Evolutionary conservation across 192 early-diverging fungal species (phyloP).

Genomic region (Mycoemilia scoparia): DNA sequence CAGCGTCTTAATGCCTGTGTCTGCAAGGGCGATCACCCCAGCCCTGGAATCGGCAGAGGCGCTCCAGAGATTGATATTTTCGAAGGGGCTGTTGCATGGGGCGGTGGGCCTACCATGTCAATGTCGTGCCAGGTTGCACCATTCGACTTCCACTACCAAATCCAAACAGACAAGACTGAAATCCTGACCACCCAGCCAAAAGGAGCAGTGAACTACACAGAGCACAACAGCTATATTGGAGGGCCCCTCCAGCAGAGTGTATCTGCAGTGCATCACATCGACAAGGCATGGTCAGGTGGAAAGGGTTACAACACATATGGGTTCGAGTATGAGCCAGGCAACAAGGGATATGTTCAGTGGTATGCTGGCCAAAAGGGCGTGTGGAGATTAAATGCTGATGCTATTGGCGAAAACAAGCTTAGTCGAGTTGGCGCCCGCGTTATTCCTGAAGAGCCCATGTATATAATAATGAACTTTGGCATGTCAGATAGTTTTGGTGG

Average conservation of each 20-base stretch:
- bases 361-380: conserved; percentile 20
- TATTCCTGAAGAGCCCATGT: conserved; percentile 39
- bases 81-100: conserved; percentile 22
- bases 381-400: conserved; percentile 19
- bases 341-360: conserved; percentile 22
- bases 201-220: conserved; percentile 11
- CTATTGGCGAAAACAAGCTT: conserved; percentile 19
- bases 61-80: conserved; percentile 39
- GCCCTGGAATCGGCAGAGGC: conserved; percentile 30
- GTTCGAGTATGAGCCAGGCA: conserved; percentile 31
- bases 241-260: conserved; percentile 30
- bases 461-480: conserved; percentile 35
- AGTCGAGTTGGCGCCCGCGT: conserved; percentile 23
- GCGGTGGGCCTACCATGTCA: conserved; percentile 12
- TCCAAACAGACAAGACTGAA: conserved; percentile 20
- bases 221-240: conserved; percentile 28
- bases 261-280: conserved; percentile 20
- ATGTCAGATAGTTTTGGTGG: conserved; percentile 23
- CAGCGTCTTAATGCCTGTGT: conserved; percentile 35
- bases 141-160: conserved; percentile 31
- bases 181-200: conserved; percentile 2
- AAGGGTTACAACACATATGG: conserved; percentile 24
- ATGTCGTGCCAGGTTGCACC: conserved; percentile 33
- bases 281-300: conserved; percentile 11
- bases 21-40: conserved; percentile 32